These are phyloP conservation scores for Boletus tomentosulus DNA, from an alignment of 768 basidiomycete species.

Conservation along the genomic window DNA sequence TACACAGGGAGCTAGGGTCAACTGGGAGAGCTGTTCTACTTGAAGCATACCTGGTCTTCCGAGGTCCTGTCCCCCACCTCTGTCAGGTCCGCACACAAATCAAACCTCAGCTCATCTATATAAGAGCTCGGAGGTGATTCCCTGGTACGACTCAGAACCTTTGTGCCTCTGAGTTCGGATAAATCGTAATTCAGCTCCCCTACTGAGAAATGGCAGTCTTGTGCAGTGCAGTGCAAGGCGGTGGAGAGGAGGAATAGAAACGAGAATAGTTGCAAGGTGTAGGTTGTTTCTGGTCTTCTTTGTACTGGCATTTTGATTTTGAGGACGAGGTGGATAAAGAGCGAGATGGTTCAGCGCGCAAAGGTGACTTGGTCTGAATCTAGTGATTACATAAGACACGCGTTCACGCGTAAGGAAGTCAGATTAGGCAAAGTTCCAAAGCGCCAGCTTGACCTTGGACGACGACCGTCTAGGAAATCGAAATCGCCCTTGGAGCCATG, in stretches of 20 bases:
- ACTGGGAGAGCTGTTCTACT: neutral
- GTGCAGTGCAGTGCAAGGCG: slow-evolving; percentile 28
- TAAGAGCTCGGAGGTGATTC: slow-evolving; percentile 61
- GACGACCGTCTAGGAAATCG: slow-evolving; percentile 9
- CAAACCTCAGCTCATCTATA: slow-evolving; percentile 56
- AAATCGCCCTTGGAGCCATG: slow-evolving; percentile 36
- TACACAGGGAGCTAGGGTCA: slow-evolving; percentile 27
- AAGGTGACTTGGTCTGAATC: slow-evolving; percentile 7
- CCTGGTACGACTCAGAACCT: slow-evolving; percentile 47
- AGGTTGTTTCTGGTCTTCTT: slow-evolving; percentile 5
- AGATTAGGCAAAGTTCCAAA: slow-evolving; percentile 10
- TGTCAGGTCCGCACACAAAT: slow-evolving; percentile 62
- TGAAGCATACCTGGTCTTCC: slow-evolving; percentile 61
- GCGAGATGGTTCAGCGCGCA: neutral
- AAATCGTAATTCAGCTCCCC: slow-evolving; percentile 57
- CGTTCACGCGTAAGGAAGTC: slow-evolving; percentile 27
- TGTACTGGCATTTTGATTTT: slow-evolving; percentile 20
- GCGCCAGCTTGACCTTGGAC: slow-evolving; percentile 8
- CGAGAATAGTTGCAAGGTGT: slow-evolving; percentile 7
- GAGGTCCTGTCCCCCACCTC: slow-evolving; percentile 42
- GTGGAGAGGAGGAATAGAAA: slow-evolving; percentile 18
- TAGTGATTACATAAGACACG: slow-evolving; percentile 28
- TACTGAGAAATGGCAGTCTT: slow-evolving; percentile 46
- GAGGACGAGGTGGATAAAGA: neutral
- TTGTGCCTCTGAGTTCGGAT: slow-evolving; percentile 48